These are phyloP conservation scores for Pyrus bretschneideri DNA, from an alignment of 306 rosid species.

Conservation along the genomic window DNA sequence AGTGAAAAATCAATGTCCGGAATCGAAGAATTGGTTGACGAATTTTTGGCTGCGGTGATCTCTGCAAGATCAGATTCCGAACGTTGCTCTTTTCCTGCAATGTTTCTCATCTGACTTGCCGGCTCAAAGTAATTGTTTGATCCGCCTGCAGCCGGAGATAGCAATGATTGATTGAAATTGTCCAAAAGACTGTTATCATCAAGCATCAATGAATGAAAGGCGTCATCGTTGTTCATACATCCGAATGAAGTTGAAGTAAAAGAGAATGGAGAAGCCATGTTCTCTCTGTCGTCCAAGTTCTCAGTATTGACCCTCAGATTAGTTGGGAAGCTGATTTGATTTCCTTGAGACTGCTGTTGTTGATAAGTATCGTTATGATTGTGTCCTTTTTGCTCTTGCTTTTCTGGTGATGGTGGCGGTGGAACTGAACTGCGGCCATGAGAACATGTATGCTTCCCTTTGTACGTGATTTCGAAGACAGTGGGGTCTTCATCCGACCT, in stretches of 20 bases:
- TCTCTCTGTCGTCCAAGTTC: constrained; percentile 34
- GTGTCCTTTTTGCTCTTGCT: constrained; percentile 34
- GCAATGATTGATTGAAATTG: constrained; percentile 32
- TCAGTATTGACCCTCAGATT: constrained; percentile 23
- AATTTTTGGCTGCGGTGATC: constrained; percentile 62
- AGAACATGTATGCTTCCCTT: constrained; percentile 76
- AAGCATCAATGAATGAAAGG: constrained; percentile 19
- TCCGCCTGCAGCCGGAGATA: constrained; percentile 38
- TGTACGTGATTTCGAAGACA: constrained; percentile 70
- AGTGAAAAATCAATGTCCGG: constrained; percentile 56
- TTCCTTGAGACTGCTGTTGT: constrained; percentile 25
- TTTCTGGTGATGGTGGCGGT: constrained; percentile 53
- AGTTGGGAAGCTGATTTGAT: constrained; percentile 12
- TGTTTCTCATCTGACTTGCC: constrained; percentile 34
- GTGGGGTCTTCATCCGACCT: constrained; percentile 81
- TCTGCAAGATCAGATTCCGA: constrained; percentile 49
- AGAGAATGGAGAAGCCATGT: constrained; percentile 35
- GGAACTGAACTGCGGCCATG: constrained; percentile 37
- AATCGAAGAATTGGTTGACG: constrained; percentile 50
- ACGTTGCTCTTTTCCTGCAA: constrained; percentile 26
- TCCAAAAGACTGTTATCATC: constrained; percentile 33
- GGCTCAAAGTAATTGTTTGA: constrained; percentile 31
- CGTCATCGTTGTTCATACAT: constrained; percentile 22
- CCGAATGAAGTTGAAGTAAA: constrained; percentile 54
- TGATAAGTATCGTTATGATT: not conserved